Base-by-base conservation (phyloP, 768 basidiomycete species). In the Amanita fuliginea region DNA sequence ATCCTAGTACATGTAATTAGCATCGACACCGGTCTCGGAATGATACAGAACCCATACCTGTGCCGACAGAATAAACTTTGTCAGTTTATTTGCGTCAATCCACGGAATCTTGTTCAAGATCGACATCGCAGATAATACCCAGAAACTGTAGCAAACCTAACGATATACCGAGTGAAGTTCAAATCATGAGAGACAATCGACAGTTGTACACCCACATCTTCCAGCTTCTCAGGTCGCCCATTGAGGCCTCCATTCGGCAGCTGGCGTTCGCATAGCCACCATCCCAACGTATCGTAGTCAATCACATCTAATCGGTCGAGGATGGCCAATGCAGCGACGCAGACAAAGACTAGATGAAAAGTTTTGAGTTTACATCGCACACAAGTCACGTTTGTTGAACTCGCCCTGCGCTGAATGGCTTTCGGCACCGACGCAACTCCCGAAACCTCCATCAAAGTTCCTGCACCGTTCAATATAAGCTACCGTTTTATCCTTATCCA, bases 111-210 rank as follows among this genome's bases (percentile, higher is more conserved):
- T 88, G 39, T 81, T 76, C 36, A 99, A 64, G 50, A 97, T 94
- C 21, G 91, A 80, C 46, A 98, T 64, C 0, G 88, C 71, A 1
- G 96, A 94, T 4, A 98, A 75, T 3, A 93, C 90, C 93, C 93
- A 99, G 67, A 91, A 92, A 57, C 88, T 91, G 65, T 99, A 99
- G 68, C 96, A 99, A 14, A 97, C 90, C 92, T 95, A n/a, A 53
- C 6, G 41, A 18, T 11, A 43, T n/a, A 6, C 42, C 48, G 52
- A 22, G 53, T 36, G 16, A 36, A 6, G n/a, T n/a, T 28, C 10
- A 30, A 30, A 30, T 4, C 33, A 8, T 14, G 10, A 16, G 11
- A 51, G 34, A 19, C 19, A 14, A n/a, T 16, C n/a, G 21, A 32
- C 36, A 11, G 30, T 35, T 21, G 41, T 21, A 41, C 8, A 6